These are phyloP conservation scores for Cyberlindnera maritima DNA, from an alignment of 805 yeast species.

Conservation along the genomic window DNA sequence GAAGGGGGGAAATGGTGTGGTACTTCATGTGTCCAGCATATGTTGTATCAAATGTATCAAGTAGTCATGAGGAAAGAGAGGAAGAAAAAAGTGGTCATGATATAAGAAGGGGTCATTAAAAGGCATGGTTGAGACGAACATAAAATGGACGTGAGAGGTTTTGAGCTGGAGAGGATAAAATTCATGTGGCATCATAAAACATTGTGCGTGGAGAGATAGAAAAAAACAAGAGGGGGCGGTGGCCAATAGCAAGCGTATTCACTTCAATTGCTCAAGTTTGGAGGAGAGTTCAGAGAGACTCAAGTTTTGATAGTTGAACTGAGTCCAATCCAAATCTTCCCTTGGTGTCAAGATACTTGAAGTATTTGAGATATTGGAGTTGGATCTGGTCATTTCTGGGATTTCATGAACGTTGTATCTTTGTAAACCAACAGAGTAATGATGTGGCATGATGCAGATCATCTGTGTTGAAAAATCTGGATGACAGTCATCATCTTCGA, in stretches of 20 bases:
- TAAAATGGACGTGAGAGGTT: too few relatives aligned
- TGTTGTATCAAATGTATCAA: not conserved
- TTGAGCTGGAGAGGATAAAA: not conserved
- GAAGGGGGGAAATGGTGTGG: too few relatives aligned
- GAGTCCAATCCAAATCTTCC: conserved; percentile 14
- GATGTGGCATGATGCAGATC: conserved; percentile 24
- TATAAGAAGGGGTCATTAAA: not conserved
- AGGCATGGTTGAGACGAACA: too few relatives aligned
- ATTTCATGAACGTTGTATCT: conserved; percentile 19
- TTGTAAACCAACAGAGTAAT: conserved; percentile 22
- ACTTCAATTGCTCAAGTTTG: conserved; percentile 17
- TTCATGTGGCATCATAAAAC: too few relatives aligned
- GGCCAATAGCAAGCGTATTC: not conserved
- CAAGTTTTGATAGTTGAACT: conserved; percentile 18
- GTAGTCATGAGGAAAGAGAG: not conserved
- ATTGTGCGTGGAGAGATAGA: too few relatives aligned
- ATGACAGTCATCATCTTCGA: conserved; percentile 9
- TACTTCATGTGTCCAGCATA: conserved; percentile 4
- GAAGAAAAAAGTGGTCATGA: not conserved
- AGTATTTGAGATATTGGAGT: conserved; percentile 17
- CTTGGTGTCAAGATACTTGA: conserved; percentile 14
- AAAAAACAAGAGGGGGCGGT: too few relatives aligned
- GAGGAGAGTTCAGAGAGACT: conserved; percentile 21
- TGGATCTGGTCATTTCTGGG: conserved; percentile 25
- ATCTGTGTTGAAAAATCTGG: conserved; percentile 18